Evolutionary conservation across 179 eudicot genomes (phyloP).

Genomic region (Beta corolliflora): DNA sequence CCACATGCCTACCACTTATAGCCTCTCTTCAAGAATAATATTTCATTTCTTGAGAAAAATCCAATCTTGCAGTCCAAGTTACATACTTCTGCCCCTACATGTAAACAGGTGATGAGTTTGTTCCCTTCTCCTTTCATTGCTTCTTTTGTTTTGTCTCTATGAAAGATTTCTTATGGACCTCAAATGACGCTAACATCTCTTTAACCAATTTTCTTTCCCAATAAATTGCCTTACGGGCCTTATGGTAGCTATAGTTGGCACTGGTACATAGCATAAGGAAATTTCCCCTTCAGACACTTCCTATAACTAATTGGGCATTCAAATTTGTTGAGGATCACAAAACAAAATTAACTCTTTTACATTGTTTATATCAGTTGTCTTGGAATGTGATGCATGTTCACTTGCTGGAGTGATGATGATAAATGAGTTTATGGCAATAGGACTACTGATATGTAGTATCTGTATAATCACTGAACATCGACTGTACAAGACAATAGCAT

Average conservation of each 20-base stretch:
- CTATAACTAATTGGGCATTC: background rate
- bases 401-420: background rate
- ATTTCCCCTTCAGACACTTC: background rate
- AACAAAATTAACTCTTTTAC: background rate
- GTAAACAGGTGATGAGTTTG: slow-evolving; percentile 44
- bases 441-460: background rate
- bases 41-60: slow-evolving; percentile 62
- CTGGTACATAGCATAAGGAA: background rate
- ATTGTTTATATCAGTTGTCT: background rate
- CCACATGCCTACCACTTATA: slow-evolving; percentile 61
- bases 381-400: background rate
- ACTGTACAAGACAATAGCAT: background rate
- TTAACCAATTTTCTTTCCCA: background rate
- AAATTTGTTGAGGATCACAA: background rate
- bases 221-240: background rate
- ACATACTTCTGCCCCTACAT: slow-evolving; percentile 27
- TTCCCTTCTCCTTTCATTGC: background rate
- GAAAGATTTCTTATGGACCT: background rate
- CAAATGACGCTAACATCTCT: background rate
- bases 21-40: slow-evolving; percentile 61
- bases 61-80: slow-evolving; percentile 45
- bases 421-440: background rate
- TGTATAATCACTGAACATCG: background rate
- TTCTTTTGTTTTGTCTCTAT: slow-evolving; percentile 7
- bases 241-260: background rate